Evolutionary conservation across 2,329 filamentous ascomycete species (phyloP).

Genomic region (Diplodia seriata): DNA sequence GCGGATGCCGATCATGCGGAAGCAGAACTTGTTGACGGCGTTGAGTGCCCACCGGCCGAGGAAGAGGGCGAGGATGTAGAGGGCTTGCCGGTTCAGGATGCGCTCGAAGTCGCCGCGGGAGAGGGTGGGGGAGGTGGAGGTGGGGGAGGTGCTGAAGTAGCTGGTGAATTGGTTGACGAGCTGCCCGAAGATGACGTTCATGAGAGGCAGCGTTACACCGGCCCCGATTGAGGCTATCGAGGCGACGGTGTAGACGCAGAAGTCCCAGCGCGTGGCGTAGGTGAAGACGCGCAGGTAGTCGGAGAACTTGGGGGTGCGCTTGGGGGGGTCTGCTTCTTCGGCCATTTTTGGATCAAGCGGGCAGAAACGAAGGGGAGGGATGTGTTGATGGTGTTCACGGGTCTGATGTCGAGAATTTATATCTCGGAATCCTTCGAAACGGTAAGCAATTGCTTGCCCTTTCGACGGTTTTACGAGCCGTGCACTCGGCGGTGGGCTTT

Average conservation of each 20-base stretch:
- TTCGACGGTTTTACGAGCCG: no score
- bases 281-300: constrained; percentile 17
- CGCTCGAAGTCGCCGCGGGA: neutral
- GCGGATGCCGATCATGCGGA: constrained; percentile 58
- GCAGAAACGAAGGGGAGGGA: accelerated
- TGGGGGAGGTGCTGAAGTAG: neutral
- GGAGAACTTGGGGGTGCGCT: neutral
- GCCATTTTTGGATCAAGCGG: neutral
- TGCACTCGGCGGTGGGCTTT: no score
- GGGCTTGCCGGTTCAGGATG: constrained; percentile 28
- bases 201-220: constrained; percentile 6
- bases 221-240: constrained; percentile 7
- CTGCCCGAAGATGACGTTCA: constrained; percentile 22
- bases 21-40: constrained; percentile 48
- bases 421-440: no score
- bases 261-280: constrained; percentile 18
- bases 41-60: constrained; percentile 46
- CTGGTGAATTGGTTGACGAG: constrained; percentile 7
- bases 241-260: constrained; percentile 8
- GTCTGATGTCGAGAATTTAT: no score
- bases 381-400: no score
- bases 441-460: no score
- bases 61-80: constrained; percentile 47
- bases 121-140: neutral
- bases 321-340: neutral